phyloP scores from a whole-genome alignment of 257 asterid genomes.

The Scutellaria baicalensis region DNA sequence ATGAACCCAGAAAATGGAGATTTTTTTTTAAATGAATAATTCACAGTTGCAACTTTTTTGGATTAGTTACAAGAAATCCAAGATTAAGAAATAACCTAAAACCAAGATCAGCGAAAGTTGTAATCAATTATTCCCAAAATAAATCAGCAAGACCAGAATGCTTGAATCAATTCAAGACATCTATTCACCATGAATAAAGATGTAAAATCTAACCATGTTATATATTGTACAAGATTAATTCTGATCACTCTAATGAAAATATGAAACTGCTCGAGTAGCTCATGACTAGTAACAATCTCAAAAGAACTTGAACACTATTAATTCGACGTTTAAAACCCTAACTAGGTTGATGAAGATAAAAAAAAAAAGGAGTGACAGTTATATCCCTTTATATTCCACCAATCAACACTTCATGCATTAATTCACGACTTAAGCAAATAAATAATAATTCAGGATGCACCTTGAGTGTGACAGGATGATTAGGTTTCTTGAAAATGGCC shows the following conservation, averaged over 20 bases:
- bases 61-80: not conserved
- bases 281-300: not conserved
- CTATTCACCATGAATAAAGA: no score
- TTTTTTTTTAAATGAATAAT: no score
- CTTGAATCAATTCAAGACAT: no score
- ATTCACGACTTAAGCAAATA: not conserved
- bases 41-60: no score
- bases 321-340: not conserved
- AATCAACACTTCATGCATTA: not conserved
- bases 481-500: conserved; percentile 20
- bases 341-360: not conserved
- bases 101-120: no score
- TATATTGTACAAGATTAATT: no score
- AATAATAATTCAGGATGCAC: not conserved
- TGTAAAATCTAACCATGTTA: no score
- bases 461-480: conserved; percentile 29
- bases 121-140: no score
- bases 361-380: not conserved
- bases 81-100: not conserved
- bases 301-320: not conserved
- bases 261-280: not conserved
- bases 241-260: no score
- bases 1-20: no score
- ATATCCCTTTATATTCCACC: not conserved
- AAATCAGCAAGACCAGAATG: no score